Percentiles rank a stretch among this genome's conserved stretches.
Conservation (phyloP, 331 rosid genomes). For the Rhamnella rubrinervis region DNA sequence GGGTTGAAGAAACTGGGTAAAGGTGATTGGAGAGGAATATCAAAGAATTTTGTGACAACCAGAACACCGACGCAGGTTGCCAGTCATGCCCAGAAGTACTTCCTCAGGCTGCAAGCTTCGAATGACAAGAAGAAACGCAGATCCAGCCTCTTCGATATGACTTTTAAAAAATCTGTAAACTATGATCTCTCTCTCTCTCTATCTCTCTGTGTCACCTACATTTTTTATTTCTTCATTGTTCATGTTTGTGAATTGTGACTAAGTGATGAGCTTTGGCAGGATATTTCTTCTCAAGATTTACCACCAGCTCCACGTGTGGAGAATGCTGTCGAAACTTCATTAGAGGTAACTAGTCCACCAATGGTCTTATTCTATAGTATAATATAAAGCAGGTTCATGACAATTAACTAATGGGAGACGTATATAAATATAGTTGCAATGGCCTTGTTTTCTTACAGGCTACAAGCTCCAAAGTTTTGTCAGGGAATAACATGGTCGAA, state of each 20-base stretch:
- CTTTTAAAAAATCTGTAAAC: conserved; percentile 22
- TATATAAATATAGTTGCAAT: neutral
- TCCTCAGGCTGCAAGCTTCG: conserved; percentile 35
- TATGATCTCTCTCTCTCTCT: neutral
- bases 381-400: too few relatives aligned
- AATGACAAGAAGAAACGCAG: conserved; percentile 45
- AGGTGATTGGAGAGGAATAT: conserved; percentile 68
- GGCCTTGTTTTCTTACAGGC: neutral
- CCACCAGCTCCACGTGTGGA: neutral
- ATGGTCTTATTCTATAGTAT: too few relatives aligned
- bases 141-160: conserved; percentile 57
- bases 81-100: conserved; percentile 68
- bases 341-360: neutral
- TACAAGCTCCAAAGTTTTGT: conserved; percentile 12
- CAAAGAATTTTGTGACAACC: conserved; percentile 46
- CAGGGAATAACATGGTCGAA: neutral
- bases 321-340: conserved; percentile 5
- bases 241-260: neutral
- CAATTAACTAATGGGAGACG: too few relatives aligned
- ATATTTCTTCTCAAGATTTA: conserved; percentile 4
- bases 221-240: neutral
- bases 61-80: conserved; percentile 65
- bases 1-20: conserved; percentile 54
- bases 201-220: neutral
- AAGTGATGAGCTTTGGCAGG: neutral